Percentiles rank a stretch among this genome's conserved stretches.
Evolutionary conservation across 257 asterid species (phyloP).

Genomic region (Anisodus acutangulus): DNA sequence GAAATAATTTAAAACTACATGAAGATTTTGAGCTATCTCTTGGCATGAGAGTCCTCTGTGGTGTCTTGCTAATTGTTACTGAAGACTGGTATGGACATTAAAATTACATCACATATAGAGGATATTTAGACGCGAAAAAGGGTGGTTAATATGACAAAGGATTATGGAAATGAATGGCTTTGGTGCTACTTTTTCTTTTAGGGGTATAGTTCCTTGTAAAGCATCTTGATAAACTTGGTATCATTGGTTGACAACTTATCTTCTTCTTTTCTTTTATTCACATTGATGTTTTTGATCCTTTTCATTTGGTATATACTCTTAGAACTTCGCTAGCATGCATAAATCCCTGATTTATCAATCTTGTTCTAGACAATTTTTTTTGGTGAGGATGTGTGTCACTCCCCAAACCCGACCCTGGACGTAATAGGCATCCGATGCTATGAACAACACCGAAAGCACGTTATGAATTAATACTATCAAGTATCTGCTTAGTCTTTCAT

Average conservation of each 20-base stretch:
- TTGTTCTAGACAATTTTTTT: too few relatives aligned
- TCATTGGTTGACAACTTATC: neutral
- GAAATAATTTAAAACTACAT: neutral
- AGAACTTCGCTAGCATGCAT: neutral
- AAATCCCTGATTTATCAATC: neutral
- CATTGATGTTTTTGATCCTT: neutral
- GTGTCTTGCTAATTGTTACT: neutral
- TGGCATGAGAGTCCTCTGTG: neutral
- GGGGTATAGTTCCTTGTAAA: neutral
- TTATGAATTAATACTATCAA: too few relatives aligned
- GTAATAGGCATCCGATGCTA: too few relatives aligned
- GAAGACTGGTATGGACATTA: neutral
- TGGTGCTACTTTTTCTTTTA: neutral
- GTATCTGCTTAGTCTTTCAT: too few relatives aligned
- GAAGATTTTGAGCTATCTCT: neutral
- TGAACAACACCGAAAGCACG: too few relatives aligned
- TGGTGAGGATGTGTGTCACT: too few relatives aligned
- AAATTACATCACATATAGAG: neutral
- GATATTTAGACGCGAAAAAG: neutral
- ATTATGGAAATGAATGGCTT: neutral
- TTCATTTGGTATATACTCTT: neutral
- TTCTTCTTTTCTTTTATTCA: neutral
- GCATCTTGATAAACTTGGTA: neutral
- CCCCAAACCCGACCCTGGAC: too few relatives aligned
- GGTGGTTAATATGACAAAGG: neutral